phyloP scores from a whole-genome alignment of 306 rosid species.

The Casuarina cunninghamiana region DNA sequence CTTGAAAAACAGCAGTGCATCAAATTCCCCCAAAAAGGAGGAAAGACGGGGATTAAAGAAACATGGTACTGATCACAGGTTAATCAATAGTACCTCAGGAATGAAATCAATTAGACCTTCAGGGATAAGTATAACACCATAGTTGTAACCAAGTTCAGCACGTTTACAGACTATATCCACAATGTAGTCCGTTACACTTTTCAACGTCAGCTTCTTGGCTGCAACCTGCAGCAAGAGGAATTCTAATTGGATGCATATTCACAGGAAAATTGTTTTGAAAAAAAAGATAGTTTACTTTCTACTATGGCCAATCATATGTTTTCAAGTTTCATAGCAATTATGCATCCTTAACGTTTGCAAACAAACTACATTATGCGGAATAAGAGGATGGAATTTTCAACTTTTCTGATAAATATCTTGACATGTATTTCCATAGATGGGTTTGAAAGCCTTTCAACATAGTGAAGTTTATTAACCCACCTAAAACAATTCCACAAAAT shows the following conservation, averaged over 20 bases:
- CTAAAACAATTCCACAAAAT: not conserved
- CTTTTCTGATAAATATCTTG: not conserved
- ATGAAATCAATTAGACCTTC: slow-evolving; percentile 99
- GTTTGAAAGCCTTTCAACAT: not conserved
- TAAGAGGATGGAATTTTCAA: not conserved
- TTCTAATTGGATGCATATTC: slow-evolving; percentile 23
- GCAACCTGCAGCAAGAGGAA: slow-evolving; percentile 72
- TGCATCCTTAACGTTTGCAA: not conserved
- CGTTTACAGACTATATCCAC: slow-evolving; percentile 83
- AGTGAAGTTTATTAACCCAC: not conserved
- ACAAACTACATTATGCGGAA: not conserved
- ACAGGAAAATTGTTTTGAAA: not conserved
- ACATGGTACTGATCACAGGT: slow-evolving; percentile 13
- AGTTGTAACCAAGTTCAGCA: slow-evolving; percentile 68
- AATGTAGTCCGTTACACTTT: slow-evolving; percentile 92
- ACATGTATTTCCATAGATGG: not conserved
- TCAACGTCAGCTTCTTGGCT: slow-evolving; percentile 86
- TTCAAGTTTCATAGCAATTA: not conserved
- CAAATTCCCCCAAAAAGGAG: not conserved
- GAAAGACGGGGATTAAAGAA: not conserved
- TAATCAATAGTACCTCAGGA: slow-evolving; percentile 77
- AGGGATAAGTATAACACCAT: slow-evolving; percentile 96
- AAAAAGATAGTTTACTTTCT: not conserved
- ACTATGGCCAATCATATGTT: not conserved
- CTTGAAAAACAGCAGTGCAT: not conserved